A percentile compares a stretch with the other conserved stretches of the same genome.
These are phyloP conservation scores for Drosera capensis DNA, from an alignment of 148 eudicot genomes.

Conservation along the genomic window DNA sequence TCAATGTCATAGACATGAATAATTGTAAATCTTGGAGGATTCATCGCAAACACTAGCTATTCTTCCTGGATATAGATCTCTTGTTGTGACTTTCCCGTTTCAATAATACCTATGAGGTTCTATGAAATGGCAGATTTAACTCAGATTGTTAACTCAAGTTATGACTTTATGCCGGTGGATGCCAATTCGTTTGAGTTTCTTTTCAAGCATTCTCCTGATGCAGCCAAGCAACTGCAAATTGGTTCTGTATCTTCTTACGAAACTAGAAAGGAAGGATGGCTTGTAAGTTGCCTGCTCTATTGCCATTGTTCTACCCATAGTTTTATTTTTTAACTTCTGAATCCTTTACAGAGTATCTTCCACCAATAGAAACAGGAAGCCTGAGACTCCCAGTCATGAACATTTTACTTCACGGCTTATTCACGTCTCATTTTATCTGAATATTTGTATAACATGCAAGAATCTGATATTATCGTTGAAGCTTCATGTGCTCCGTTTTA, in stretches of 20 bases:
- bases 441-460: too few relatives aligned
- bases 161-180: constrained; percentile 72
- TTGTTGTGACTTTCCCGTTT: not conserved
- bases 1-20: too few relatives aligned
- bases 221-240: constrained; percentile 36
- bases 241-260: constrained; percentile 31
- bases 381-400: too few relatives aligned
- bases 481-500: too few relatives aligned
- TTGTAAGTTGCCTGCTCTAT: constrained; percentile 27
- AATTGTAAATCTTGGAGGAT: too few relatives aligned
- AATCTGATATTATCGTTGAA: too few relatives aligned
- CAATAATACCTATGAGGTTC: constrained; percentile 4
- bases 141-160: constrained; percentile 44
- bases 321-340: not conserved
- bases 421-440: too few relatives aligned
- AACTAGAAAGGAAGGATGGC: constrained; percentile 49
- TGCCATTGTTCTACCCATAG: not conserved
- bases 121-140: constrained; percentile 39
- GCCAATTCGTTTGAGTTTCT: constrained; percentile 70
- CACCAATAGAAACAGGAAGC: too few relatives aligned
- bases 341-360: too few relatives aligned
- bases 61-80: too few relatives aligned
- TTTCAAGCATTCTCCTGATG: constrained; percentile 77
- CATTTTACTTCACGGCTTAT: too few relatives aligned
- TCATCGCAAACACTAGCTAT: too few relatives aligned